Evolutionary conservation across 208 protist genomes (phyloP), one percentile per base, ranked within the genome.

Genomic region (Leishmania amazonensis): DNA sequence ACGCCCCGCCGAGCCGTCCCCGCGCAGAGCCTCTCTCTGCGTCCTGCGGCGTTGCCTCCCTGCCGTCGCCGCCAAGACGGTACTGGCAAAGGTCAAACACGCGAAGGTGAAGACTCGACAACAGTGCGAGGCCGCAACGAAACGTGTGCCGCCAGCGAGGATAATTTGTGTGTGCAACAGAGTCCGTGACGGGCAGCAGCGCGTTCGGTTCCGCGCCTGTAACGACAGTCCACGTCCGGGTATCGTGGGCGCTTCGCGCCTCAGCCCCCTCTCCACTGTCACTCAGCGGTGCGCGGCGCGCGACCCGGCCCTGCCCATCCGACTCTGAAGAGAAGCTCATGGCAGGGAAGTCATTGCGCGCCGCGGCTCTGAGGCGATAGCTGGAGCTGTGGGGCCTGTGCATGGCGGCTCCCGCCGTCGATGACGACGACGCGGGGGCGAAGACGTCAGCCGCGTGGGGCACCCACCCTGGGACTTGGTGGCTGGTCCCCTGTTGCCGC

Each of bases 121-220:
- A n/a, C 24, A 67, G 31, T 53, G 77, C 83, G 5, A 87, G 35
- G 2, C 80, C 58, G 28, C 78, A 80, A 13, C 86, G 86, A 57
- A 89, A 89, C 13, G 64, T 81, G 74, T 89, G 86, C 77, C 83
- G 57, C 86, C 86, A 89, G 35, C 72, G 74, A 24, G 86, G 86
- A 31, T 78, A 31, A 60, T 79, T 81, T 19, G 75, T 83, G 28
- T 81, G 73, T 2, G 53, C 40, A 3, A 83, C 83, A 9, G 77
- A 73, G 45, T 76, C 73, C 11, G 86, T 89, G 35, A 89, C 58
- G 77, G 86, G 79, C 21, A 81, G 75, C 38, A 38, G 11, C 28
- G 57, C 57, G 40, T 58, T 51, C 38, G 54, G 17, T 24, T 6
- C 38, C 57, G 57, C 40, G 9, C 73, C n/a, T 19, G 71, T 28